Percentiles rank a stretch among this genome's conserved stretches.
Evolutionary conservation across 208 protist species (phyloP).

Genomic region (Acanthamoeba polyphaga): DNA sequence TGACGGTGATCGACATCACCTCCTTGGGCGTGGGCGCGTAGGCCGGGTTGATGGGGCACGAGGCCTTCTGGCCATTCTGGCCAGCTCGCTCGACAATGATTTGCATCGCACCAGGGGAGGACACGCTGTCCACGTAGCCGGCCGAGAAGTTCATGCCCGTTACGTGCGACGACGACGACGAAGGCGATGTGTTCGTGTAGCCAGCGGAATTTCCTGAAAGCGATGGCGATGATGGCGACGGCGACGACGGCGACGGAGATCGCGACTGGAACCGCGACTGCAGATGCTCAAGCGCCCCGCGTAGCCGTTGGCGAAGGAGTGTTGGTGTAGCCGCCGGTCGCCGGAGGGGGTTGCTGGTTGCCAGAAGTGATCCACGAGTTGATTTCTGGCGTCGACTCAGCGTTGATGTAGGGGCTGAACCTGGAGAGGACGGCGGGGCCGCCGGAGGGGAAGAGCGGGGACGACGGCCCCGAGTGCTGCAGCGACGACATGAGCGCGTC

Average conservation of each 20-base stretch:
- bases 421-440: neutral
- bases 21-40: neutral
- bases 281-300: no score
- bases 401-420: neutral
- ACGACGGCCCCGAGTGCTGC: neutral
- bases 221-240: neutral
- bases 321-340: neutral
- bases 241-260: neutral
- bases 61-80: neutral
- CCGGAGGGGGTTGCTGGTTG: neutral
- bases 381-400: neutral
- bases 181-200: neutral
- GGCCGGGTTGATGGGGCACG: slow-evolving; percentile 53
- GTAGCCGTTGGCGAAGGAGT: neutral
- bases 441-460: neutral
- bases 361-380: neutral
- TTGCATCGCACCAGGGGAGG: neutral
- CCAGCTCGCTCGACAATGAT: neutral
- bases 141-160: neutral
- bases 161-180: neutral
- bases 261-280: no score
- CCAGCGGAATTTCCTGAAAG: neutral
- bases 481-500: no score
- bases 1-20: neutral
- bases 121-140: neutral